Conservation (phyloP, 306 rosid species). For the Cicer cuneatum region DNA sequence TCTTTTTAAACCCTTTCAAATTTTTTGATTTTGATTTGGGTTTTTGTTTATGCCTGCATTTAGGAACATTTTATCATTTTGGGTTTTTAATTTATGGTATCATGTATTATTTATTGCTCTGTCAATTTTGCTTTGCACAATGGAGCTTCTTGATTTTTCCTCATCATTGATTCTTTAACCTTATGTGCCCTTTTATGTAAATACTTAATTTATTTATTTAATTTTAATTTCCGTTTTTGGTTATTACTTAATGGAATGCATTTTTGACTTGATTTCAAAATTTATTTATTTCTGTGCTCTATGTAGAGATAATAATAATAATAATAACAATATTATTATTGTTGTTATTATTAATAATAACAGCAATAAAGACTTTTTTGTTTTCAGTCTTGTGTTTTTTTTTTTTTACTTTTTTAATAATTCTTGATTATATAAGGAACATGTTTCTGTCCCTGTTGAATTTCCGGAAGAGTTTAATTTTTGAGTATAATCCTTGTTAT, state of each 20-base stretch:
- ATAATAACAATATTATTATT: too few species aligned
- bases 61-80: slow-evolving; percentile 22
- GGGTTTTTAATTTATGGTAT: not conserved
- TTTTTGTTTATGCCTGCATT: slow-evolving; percentile 38
- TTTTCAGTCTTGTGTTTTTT: not conserved
- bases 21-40: slow-evolving; percentile 31
- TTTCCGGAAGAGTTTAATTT: not conserved
- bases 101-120: not conserved
- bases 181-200: slow-evolving; percentile 16
- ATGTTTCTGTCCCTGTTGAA: not conserved
- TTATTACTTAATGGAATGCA: not conserved
- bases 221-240: not conserved
- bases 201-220: not conserved
- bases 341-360: too few species aligned
- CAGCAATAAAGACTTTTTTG: not conserved
- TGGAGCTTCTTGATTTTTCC: slow-evolving; percentile 32
- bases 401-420: not conserved
- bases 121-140: slow-evolving; percentile 30
- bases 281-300: not conserved
- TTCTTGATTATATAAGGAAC: not conserved
- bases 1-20: not conserved
- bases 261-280: slow-evolving; percentile 16
- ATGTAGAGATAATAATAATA: not conserved
- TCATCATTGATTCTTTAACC: not conserved
- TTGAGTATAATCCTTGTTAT: not conserved